Percentiles rank a stretch among this genome's conserved stretches.
Conservation (phyloP, 352 stramenopile species). For the Aphanomyces euteiches region DNA sequence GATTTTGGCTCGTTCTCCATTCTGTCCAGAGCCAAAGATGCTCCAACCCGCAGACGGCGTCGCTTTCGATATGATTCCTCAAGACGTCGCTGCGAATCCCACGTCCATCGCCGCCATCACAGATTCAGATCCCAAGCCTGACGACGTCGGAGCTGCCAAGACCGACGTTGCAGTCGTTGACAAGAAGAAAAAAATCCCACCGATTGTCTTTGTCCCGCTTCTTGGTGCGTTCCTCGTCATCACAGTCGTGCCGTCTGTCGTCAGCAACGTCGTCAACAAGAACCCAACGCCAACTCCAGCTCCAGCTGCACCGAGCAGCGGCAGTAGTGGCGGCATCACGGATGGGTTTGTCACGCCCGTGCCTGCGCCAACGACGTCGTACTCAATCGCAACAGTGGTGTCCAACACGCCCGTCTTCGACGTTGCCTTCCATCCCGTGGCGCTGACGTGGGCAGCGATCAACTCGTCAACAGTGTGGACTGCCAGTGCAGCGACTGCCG, state of each 20-base stretch:
- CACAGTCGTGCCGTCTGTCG: conserved; percentile 26
- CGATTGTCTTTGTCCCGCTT: conserved; percentile 29
- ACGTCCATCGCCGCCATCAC: no score
- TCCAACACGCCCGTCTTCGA: conserved; percentile 12
- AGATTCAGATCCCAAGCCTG: neutral
- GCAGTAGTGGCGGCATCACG: neutral
- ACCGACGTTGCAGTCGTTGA: neutral
- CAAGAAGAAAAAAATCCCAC: conserved; percentile 27
- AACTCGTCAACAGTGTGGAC: neutral
- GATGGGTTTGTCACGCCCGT: neutral
- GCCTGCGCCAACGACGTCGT: neutral
- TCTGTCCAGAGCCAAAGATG: neutral
- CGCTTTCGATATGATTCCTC: no score
- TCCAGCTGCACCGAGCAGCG: neutral
- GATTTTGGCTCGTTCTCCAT: neutral
- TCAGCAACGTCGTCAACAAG: conserved; percentile 31
- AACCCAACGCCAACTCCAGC: conserved; percentile 7
- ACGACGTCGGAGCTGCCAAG: neutral
- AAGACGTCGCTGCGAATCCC: no score
- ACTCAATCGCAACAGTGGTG: neutral
- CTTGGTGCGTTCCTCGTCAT: conserved; percentile 30
- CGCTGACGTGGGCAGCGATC: neutral
- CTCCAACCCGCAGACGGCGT: neutral
- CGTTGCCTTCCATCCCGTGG: neutral
- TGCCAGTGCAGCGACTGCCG: neutral